phyloP scores from a whole-genome alignment of 2,329 filamentous ascomycete genomes.

The Alternaria triticina region DNA sequence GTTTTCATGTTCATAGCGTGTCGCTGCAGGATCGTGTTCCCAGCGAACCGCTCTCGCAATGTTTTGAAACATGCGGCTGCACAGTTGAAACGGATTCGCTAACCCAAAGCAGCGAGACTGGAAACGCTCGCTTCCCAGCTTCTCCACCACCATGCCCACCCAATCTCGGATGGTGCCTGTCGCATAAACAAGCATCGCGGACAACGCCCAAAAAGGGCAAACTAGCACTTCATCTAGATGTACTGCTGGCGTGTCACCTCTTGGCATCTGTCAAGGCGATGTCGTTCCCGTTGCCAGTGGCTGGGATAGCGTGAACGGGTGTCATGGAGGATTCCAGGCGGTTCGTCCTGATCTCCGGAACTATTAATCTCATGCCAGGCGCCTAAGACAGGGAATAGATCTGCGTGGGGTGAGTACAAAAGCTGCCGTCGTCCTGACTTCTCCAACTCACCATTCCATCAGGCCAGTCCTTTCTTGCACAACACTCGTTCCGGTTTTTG shows the following conservation, averaged over 20 bases:
- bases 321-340: slow-evolving; percentile 23
- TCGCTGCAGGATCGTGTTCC: slow-evolving; percentile 16
- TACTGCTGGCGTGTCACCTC: slow-evolving; percentile 6
- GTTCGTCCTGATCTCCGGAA: slow-evolving; percentile 23
- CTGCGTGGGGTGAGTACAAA: slow-evolving; percentile 10
- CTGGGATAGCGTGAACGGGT: slow-evolving; percentile 21
- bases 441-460: slow-evolving; percentile 21
- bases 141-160: slow-evolving; percentile 22
- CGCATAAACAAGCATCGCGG: slow-evolving; percentile 18
- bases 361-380: slow-evolving; percentile 12
- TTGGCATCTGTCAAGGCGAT: slow-evolving; percentile 15
- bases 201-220: slow-evolving; percentile 13
- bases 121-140: slow-evolving; percentile 28
- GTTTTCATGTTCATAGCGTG: slow-evolving; percentile 4
- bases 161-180: slow-evolving; percentile 28
- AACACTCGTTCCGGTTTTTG: slow-evolving; percentile 23
- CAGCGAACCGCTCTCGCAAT: slow-evolving; percentile 16
- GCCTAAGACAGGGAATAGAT: slow-evolving; percentile 23
- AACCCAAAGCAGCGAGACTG: slow-evolving; percentile 23
- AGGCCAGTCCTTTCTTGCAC: slow-evolving; percentile 28
- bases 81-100: slow-evolving; percentile 20
- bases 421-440: background rate
- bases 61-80: slow-evolving; percentile 33
- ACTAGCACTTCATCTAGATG: slow-evolving; percentile 22
- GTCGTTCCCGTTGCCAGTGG: slow-evolving; percentile 12